Evolutionary conservation across 352 stramenopile species (phyloP).

Genomic region (Globisporangium okanoganense): DNA sequence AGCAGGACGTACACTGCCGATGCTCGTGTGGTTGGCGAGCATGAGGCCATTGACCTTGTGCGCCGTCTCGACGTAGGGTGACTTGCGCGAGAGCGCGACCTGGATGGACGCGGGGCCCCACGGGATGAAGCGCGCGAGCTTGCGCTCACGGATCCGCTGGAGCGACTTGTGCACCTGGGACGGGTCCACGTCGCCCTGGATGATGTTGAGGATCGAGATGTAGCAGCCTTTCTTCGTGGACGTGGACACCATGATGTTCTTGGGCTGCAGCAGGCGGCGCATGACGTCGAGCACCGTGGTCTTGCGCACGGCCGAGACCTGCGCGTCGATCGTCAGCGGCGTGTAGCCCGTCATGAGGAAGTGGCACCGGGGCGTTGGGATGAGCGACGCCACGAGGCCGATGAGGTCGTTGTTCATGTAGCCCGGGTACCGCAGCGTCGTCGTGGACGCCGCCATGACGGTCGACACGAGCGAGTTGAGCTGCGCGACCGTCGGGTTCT

Average conservation of each 20-base stretch:
- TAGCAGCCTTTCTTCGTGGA: conserved; percentile 96
- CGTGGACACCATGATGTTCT: conserved; percentile 99
- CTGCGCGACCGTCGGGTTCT: conserved; percentile 96
- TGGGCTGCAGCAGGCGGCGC: conserved; percentile 92
- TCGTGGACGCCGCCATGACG: conserved; percentile 98
- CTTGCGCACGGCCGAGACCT: conserved; percentile 93
- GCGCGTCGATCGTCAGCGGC: conserved; percentile 93
- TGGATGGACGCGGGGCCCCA: conserved; percentile 99
- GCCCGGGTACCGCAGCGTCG: conserved; percentile 94
- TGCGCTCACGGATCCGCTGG: conserved; percentile 97
- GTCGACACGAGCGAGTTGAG: conserved; percentile 98
- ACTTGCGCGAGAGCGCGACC: conserved; percentile 97
- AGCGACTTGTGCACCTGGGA: conserved; percentile 98
- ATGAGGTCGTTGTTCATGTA: conserved; percentile 99
- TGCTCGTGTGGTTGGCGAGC: conserved; percentile 99
- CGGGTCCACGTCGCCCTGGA: conserved; percentile 98
- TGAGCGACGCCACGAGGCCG: conserved; percentile 96
- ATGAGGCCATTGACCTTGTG: conserved; percentile 98
- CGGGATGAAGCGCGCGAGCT: conserved; percentile 97
- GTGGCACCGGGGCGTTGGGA: conserved; percentile 98
- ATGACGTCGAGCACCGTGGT: conserved; percentile 99
- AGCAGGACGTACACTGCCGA: conserved; percentile 64
- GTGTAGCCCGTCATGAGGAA: conserved; percentile 99
- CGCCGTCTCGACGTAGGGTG: conserved; percentile 94
- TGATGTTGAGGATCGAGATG: conserved; percentile 99